Percentiles rank a stretch among this genome's conserved stretches.
Evolutionary conservation across 768 basidiomycete genomes (phyloP).

Genomic region (Phylloporus scabripes): DNA sequence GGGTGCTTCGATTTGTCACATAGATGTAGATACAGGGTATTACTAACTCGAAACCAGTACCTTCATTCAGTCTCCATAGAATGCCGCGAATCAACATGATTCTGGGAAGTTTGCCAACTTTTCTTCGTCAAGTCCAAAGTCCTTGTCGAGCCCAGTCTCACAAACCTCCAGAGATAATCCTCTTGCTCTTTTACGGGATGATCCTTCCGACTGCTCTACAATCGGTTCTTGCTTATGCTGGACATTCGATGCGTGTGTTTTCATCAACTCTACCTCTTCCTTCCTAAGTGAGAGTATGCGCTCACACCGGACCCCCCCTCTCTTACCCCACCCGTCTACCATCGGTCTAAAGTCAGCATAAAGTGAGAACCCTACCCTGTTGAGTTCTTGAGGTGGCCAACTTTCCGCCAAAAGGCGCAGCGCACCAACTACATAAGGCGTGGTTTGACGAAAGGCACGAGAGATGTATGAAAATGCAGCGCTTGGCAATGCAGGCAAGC

Average conservation of each 20-base stretch:
- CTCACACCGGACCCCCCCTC: conserved; percentile 65
- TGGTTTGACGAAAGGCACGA: conserved; percentile 72
- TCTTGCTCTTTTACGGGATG: conserved; percentile 39
- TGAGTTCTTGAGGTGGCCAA: conserved; percentile 54
- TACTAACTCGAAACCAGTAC: conserved; percentile 11
- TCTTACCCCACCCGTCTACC: conserved; percentile 79
- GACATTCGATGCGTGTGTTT: conserved; percentile 8
- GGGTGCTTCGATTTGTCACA: conserved; percentile 10
- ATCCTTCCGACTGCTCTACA: conserved; percentile 15
- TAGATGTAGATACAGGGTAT: conserved; percentile 24
- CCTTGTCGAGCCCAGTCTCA: conserved; percentile 44
- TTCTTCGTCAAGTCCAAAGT: not conserved
- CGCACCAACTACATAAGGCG: conserved; percentile 72
- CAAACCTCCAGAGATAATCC: conserved; percentile 42
- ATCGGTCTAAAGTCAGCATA: conserved; percentile 86
- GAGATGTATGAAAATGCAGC: conserved; percentile 83
- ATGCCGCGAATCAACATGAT: not conserved
- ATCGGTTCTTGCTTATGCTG: conserved; percentile 4
- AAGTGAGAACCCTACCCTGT: conserved; percentile 63
- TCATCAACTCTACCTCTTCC: conserved; percentile 11
- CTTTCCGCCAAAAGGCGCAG: conserved; percentile 62
- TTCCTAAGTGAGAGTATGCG: conserved; percentile 57
- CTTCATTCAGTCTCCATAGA: conserved; percentile 10
- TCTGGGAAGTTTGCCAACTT: not conserved
- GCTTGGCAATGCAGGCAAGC: conserved; percentile 62